Percentiles rank a stretch among this genome's conserved stretches.
Conservation (phyloP, 2,329 filamentous ascomycete genomes). For the Fusarium sp. region DNA sequence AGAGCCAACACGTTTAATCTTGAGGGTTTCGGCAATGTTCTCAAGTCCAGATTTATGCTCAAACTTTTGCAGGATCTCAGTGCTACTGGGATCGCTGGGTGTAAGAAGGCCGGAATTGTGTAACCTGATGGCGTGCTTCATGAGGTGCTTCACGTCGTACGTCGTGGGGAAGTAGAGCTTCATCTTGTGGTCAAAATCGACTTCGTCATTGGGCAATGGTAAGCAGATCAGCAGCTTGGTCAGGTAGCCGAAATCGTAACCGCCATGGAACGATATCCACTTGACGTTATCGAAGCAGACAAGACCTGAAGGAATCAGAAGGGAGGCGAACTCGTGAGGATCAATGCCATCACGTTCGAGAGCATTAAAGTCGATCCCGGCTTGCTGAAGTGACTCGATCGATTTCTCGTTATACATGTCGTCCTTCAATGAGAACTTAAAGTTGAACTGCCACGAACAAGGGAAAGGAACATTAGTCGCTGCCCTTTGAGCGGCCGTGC, state of each 20-base stretch:
- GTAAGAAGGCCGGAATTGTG: conserved; percentile 71
- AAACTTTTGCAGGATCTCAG: conserved; percentile 82
- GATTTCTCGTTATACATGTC: conserved; percentile 99
- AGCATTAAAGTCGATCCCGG: conserved; percentile 89
- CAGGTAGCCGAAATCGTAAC: conserved; percentile 97
- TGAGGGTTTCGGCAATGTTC: conserved; percentile 92
- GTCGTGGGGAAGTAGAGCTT: conserved; percentile 92
- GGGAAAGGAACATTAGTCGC: conserved; percentile 68
- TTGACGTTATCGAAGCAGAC: conserved; percentile 88
- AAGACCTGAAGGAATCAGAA: conserved; percentile 91
- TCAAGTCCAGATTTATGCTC: conserved; percentile 93
- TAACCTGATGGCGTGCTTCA: conserved; percentile 84
- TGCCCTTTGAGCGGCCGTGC: conserved; percentile 51
- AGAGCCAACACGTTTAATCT: conserved; percentile 85
- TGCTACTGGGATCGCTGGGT: conserved; percentile 70
- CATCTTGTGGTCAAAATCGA: conserved; percentile 88
- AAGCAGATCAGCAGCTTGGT: conserved; percentile 91
- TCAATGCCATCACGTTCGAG: conserved; percentile 92
- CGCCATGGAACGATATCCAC: conserved; percentile 98
- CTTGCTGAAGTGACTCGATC: conserved; percentile 88
- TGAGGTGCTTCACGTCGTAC: conserved; percentile 96
- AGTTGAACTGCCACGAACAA: conserved; percentile 99
- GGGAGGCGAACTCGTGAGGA: conserved; percentile 84
- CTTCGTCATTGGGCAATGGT: conserved; percentile 86
- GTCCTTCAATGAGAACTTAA: conserved; percentile 91